Percentiles rank a stretch among this genome's conserved stretches.
phyloP scores from a whole-genome alignment of 2,329 filamentous ascomycete species.

The Ophidiomyces ophidiicola region DNA sequence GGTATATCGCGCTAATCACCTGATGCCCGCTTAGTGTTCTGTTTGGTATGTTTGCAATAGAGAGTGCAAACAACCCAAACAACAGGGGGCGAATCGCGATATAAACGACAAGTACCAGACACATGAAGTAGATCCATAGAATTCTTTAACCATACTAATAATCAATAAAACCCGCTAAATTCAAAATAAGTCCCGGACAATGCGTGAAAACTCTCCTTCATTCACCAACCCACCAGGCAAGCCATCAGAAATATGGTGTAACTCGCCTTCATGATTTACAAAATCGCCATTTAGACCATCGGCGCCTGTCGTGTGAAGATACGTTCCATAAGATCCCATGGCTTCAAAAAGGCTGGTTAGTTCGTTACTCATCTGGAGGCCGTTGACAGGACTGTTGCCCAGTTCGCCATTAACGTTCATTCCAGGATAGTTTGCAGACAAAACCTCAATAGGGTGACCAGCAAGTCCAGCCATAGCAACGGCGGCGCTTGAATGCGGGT shows the following conservation, averaged over 20 bases:
- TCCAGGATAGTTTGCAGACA: conserved; percentile 37
- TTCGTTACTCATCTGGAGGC: conserved; percentile 49
- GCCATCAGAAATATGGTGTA: conserved; percentile 30
- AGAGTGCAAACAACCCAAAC: neutral
- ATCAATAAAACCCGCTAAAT: no score
- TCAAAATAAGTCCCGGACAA: conserved; percentile 49
- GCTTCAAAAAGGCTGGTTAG: conserved; percentile 53
- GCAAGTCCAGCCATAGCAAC: conserved; percentile 55
- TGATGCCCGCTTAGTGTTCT: no score
- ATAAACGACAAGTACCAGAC: neutral
- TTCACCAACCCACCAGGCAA: conserved; percentile 38
- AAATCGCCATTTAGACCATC: conserved; percentile 30
- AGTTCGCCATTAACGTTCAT: conserved; percentile 24
- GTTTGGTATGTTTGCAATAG: neutral
- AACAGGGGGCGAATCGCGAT: neutral
- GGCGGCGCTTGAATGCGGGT: conserved; percentile 50
- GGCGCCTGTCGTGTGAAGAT: conserved; percentile 24
- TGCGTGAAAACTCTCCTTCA: conserved; percentile 48
- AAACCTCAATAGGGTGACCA: conserved; percentile 48
- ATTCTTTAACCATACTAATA: neutral
- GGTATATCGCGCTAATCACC: no score
- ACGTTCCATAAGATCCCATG: conserved; percentile 42
- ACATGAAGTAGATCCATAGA: neutral
- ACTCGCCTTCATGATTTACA: conserved; percentile 27
- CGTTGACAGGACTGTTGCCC: conserved; percentile 45